Evolutionary conservation across 2,329 filamentous ascomycete species (phyloP).

Genomic region (Ceratocystis variospora): DNA sequence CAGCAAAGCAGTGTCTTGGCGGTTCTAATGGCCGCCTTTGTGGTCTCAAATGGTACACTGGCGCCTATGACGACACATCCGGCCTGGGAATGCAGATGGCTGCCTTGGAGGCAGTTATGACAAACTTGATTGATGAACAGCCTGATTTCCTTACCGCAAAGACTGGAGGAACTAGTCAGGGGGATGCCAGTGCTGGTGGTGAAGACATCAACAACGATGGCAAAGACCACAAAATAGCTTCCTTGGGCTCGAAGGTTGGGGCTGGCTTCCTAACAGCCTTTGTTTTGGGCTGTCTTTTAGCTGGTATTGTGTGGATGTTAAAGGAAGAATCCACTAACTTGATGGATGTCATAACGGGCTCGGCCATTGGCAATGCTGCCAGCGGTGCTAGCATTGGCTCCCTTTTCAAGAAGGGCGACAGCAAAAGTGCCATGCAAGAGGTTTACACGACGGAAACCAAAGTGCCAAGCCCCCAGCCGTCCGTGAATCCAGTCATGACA

Average conservation of each 20-base stretch:
- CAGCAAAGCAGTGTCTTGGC: slow-evolving; percentile 43
- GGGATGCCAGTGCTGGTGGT: slow-evolving; percentile 35
- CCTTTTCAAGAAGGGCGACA: slow-evolving; percentile 3
- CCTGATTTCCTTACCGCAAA: slow-evolving; percentile 33
- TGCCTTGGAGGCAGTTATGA: slow-evolving; percentile 50
- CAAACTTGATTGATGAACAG: slow-evolving; percentile 40
- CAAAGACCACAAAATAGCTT: slow-evolving; percentile 25
- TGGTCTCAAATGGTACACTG: slow-evolving; percentile 44
- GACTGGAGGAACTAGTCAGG: slow-evolving; percentile 45
- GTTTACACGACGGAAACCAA: neutral
- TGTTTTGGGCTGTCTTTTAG: slow-evolving; percentile 40
- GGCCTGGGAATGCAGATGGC: slow-evolving; percentile 61
- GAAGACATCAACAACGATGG: slow-evolving; percentile 29
- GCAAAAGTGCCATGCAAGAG: neutral
- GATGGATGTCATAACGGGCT: neutral
- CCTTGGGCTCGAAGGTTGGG: slow-evolving; percentile 49
- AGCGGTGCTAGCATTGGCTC: neutral
- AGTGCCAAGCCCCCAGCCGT: neutral
- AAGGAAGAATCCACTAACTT: slow-evolving; percentile 32
- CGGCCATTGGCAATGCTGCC: neutral
- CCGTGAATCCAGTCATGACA: neutral
- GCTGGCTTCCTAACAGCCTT: slow-evolving; percentile 51
- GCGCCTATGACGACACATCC: slow-evolving; percentile 42
- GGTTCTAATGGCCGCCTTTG: slow-evolving; percentile 45
- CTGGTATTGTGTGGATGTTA: slow-evolving; percentile 37